phyloP scores from a whole-genome alignment of 164 flowering plant genomes.

The Santalum album region DNA sequence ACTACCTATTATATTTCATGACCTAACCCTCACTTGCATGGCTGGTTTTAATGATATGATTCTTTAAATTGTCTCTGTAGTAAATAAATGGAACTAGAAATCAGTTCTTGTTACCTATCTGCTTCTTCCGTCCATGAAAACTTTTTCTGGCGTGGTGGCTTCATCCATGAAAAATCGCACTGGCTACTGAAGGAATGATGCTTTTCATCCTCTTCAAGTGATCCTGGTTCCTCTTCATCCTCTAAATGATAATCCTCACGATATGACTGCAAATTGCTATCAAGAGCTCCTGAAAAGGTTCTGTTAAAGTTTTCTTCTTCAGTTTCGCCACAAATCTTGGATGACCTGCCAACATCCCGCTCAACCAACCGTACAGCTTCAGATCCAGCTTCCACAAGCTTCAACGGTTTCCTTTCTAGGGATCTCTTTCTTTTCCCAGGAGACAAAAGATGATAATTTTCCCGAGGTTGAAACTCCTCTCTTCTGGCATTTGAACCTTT shows the following conservation, averaged over 20 bases:
- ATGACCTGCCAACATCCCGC: conserved; percentile 1
- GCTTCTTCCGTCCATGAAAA: conserved; percentile 67
- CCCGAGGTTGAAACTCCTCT: conserved; percentile 10
- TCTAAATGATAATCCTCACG: conserved; percentile 20
- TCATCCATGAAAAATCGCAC: conserved; percentile 27
- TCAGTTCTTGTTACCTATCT: conserved; percentile 49
- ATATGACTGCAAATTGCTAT: conserved; percentile 10
- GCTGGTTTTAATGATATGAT: background rate
- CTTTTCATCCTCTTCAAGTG: conserved; percentile 28
- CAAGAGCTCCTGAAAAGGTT: conserved; percentile 16
- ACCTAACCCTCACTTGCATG: background rate
- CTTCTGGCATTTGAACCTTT: conserved; percentile 15
- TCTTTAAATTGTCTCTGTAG: background rate
- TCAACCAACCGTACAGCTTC: conserved; percentile 13
- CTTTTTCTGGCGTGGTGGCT: conserved; percentile 36
- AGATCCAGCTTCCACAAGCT: conserved; percentile 16
- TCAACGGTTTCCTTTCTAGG: conserved; percentile 18
- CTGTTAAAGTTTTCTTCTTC: conserved; percentile 13
- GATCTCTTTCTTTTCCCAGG: conserved; percentile 37
- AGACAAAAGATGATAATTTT: conserved; percentile 15
- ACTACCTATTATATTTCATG: too few relatives aligned
- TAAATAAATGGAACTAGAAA: background rate
- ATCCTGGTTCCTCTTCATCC: conserved; percentile 20
- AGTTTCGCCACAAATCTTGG: conserved; percentile 13
- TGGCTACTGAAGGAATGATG: conserved; percentile 20